A percentile compares a stretch with the other conserved stretches of the same genome.
These are phyloP conservation scores for Boletus sp. DNA, from an alignment of 768 basidiomycete species.

Conservation along the genomic window DNA sequence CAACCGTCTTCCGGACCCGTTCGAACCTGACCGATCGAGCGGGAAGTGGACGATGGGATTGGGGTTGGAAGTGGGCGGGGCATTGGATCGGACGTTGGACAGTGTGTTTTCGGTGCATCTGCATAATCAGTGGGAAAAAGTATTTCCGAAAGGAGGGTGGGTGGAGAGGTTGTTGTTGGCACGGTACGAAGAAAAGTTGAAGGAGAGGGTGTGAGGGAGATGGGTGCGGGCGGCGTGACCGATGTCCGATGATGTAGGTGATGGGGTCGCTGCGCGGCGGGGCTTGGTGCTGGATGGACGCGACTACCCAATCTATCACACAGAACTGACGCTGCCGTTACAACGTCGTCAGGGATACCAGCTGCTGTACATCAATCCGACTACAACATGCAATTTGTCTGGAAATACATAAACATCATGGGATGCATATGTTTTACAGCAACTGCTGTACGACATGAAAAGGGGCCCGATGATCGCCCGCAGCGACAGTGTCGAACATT, in stretches of 20 bases:
- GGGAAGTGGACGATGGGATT: conserved; percentile 69
- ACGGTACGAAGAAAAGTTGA: conserved; percentile 48
- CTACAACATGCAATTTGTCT: too few species aligned
- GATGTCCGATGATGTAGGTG: background rate
- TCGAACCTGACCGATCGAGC: conserved; percentile 50
- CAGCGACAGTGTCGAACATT: background rate
- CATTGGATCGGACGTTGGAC: conserved; percentile 54
- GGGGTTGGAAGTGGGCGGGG: conserved; percentile 57
- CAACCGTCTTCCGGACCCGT: conserved; percentile 92
- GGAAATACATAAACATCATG: too few species aligned
- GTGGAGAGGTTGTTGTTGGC: conserved; percentile 73
- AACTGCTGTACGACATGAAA: background rate
- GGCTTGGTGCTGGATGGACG: background rate
- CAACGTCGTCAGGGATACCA: too few species aligned
- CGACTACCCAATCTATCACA: background rate
- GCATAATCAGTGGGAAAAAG: conserved; percentile 95
- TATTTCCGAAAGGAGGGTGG: conserved; percentile 82
- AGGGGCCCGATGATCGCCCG: background rate
- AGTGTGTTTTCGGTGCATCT: conserved; percentile 88
- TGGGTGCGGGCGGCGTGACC: background rate
- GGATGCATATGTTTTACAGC: background rate
- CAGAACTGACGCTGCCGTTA: background rate
- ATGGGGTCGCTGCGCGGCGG: background rate
- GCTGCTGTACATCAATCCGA: too few species aligned
- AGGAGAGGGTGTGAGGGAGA: background rate